Base-by-base conservation (phyloP, 768 basidiomycete genomes). In the Podaxis sp. region DNA sequence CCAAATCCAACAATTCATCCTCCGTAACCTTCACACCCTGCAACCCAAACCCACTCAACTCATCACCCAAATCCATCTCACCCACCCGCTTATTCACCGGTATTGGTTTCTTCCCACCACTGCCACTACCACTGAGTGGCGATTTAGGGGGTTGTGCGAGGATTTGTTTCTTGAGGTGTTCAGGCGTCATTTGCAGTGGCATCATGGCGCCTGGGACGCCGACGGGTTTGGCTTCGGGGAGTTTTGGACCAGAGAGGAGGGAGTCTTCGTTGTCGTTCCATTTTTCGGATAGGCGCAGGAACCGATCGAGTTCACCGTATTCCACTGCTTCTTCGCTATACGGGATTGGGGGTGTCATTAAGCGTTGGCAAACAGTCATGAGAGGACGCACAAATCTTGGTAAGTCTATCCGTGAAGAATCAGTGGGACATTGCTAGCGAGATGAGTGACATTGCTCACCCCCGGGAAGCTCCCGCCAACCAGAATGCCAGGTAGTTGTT, bases 321-420 rank as follows among this genome's bases (percentile, higher is more conserved):
- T 95, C 93, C 36, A 93, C 93, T 7, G 93, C 92, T 68, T 91
- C 90, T 77, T 94, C 93, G 66, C 92, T 93, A 65, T 26, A 51
- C 48, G 9, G 13, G 57, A 19, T 28, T 57, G 54, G 28, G 49
- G 52, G 36, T 12, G 58, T 46, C 52, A 38, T 58, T 28, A 15
- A 17, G 5, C 24, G 36, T 24, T 59, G 3, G 44, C 17, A 2
- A 8, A 19, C 59, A 40, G 46, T 22, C 4, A 30, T 9, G 44
- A 52, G 46, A 55, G 40, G 38, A 64, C 89, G 72, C 68, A 93
- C 91, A 93, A 93, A 64, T 90, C 86, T 40, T 82, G 73, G 71
- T 91, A 89, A 48, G 85, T 83, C 92, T 93, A 51, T 9, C 15
- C 44, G 8, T 9, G 13, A 7, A 28, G 39, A 17, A 30, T 59